phyloP scores from a whole-genome alignment of 169 alveolate genomes.

The Plasmodium knowlesi region DNA sequence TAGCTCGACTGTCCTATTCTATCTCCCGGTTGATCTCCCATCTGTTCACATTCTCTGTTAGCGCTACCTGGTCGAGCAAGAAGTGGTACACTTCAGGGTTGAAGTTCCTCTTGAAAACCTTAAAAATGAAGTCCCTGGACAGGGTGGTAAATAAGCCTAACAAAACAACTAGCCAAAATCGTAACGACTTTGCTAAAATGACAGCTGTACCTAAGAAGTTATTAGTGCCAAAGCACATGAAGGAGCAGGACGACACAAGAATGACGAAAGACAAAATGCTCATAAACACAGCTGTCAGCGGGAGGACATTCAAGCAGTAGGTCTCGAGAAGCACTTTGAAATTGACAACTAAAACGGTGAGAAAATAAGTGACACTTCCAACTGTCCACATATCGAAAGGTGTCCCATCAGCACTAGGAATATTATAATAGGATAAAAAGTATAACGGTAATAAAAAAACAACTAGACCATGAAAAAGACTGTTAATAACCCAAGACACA shows the following conservation, averaged over 20 bases:
- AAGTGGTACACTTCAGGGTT: constrained; percentile 67
- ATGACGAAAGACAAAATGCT: constrained; percentile 77
- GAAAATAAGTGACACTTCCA: constrained; percentile 77
- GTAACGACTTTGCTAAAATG: constrained; percentile 18
- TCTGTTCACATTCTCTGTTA: background rate
- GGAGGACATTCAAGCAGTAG: constrained; percentile 77
- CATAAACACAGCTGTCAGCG: constrained; percentile 75
- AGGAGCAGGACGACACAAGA: constrained; percentile 19
- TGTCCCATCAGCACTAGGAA: constrained; percentile 78
- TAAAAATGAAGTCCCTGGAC: constrained; percentile 50
- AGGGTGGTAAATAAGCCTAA: constrained; percentile 36
- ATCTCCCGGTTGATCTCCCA: background rate
- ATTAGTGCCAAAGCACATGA: constrained; percentile 60
- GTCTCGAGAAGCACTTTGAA: constrained; percentile 84
- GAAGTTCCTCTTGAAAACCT: constrained; percentile 64
- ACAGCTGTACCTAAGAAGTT: constrained; percentile 44
- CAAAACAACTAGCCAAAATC: constrained; percentile 71
- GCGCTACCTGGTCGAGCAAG: constrained; percentile 32
- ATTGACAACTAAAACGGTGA: constrained; percentile 83
- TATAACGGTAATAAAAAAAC: constrained; percentile 77
- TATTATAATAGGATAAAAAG: constrained; percentile 76
- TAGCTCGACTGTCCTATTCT: too few relatives aligned
- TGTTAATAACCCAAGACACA: constrained; percentile 83
- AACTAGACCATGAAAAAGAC: constrained; percentile 82
- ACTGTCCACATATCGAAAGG: constrained; percentile 78